These are phyloP conservation scores for Sporisorium graminicola DNA, from an alignment of 1,284 basidiomycete species.

Conservation along the genomic window DNA sequence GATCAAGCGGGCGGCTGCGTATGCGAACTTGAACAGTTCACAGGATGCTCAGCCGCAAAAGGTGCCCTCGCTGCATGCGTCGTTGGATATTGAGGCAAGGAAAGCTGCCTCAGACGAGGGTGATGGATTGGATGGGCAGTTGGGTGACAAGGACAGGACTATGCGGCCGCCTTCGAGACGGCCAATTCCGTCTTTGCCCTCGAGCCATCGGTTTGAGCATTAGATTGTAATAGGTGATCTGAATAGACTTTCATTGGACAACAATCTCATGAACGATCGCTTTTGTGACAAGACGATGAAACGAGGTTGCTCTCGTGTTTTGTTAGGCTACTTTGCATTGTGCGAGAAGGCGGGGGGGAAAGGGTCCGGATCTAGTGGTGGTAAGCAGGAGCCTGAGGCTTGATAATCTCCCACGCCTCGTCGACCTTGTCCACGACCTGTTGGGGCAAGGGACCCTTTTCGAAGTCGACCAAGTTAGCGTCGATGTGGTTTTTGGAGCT, in stretches of 20 bases:
- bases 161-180: constrained; percentile 45
- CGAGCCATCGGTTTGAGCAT: constrained; percentile 29
- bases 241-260: not conserved
- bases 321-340: not conserved
- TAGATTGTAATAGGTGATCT: not conserved
- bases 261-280: not conserved
- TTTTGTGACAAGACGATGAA: too few relatives aligned
- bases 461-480: constrained; percentile 53
- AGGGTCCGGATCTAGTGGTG: constrained; percentile 23
- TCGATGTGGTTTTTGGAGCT: constrained; percentile 54
- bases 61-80: constrained; percentile 23
- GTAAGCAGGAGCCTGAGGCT: constrained; percentile 43
- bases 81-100: constrained; percentile 17
- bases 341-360: not conserved
- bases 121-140: not conserved
- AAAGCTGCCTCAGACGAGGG: constrained; percentile 15
- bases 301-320: not conserved
- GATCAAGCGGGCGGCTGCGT: constrained; percentile 32
- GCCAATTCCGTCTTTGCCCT: constrained; percentile 41
- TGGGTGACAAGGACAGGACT: constrained; percentile 28
- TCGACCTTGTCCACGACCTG: constrained; percentile 54
- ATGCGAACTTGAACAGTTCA: constrained; percentile 3
- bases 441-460: constrained; percentile 42
- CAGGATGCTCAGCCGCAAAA: constrained; percentile 5
- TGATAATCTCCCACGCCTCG: constrained; percentile 54